These are phyloP conservation scores for Dactylonectria macrodidyma DNA, from an alignment of 2,329 filamentous ascomycete species.

Conservation along the genomic window DNA sequence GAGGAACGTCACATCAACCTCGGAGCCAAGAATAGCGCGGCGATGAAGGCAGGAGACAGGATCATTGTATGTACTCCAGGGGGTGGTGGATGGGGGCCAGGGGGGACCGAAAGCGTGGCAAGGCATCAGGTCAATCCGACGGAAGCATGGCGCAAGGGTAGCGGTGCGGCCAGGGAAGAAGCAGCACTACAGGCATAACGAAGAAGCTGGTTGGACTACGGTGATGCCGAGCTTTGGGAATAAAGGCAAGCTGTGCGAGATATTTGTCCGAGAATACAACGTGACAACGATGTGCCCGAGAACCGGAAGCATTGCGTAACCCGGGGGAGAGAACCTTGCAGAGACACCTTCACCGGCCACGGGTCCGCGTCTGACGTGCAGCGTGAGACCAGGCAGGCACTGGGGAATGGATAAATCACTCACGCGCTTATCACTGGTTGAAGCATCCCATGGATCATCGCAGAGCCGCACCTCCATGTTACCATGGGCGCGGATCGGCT, in stretches of 20 bases:
- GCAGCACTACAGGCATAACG: conserved; percentile 68
- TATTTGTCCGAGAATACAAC: neutral
- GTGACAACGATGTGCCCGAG: neutral
- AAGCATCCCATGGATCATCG: conserved; percentile 1
- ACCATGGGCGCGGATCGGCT: conserved; percentile 5
- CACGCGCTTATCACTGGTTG: neutral
- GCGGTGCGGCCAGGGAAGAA: conserved; percentile 70
- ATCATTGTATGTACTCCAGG: conserved; percentile 86
- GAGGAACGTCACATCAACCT: conserved; percentile 78
- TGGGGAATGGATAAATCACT: neutral
- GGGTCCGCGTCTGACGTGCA: conserved; percentile 29
- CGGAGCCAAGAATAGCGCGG: conserved; percentile 84
- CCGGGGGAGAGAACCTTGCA: neutral
- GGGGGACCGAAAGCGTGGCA: conserved; percentile 70
- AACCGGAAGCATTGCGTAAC: neutral
- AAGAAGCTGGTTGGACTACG: neutral
- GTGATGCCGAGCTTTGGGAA: neutral
- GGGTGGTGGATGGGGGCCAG: conserved; percentile 81
- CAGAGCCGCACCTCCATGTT: conserved; percentile 26
- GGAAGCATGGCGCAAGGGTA: conserved; percentile 69
- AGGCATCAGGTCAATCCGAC: conserved; percentile 68
- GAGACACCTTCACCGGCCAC: conserved; percentile 6
- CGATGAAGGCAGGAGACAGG: conserved; percentile 82
- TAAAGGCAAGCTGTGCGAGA: conserved; percentile 24
- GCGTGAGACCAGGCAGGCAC: conserved; percentile 32